A percentile compares a stretch with the other conserved stretches of the same genome.
Evolutionary conservation across 108 stramenopile species (phyloP).

Genomic region (Skeletonema potamos): DNA sequence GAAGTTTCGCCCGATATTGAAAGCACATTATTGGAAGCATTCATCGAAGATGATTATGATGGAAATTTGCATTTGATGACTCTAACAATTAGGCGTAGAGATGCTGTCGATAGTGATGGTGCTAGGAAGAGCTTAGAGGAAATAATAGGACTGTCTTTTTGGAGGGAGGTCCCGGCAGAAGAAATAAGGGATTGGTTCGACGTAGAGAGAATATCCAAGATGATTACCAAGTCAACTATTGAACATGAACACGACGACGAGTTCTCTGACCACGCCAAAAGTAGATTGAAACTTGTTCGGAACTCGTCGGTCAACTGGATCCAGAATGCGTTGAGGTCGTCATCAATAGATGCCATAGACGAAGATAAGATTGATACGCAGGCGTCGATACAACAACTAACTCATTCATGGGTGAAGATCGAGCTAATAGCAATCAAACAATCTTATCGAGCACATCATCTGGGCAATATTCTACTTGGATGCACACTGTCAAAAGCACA

Average conservation of each 20-base stretch:
- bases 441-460: slow-evolving; percentile 18
- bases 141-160: slow-evolving; percentile 30
- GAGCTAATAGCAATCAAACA: slow-evolving; percentile 34
- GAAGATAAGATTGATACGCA: neutral
- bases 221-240: slow-evolving; percentile 5
- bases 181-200: slow-evolving; percentile 46
- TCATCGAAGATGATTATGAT: slow-evolving; percentile 46
- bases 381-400: slow-evolving; percentile 1
- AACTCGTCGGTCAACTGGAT: slow-evolving; percentile 28
- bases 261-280: neutral
- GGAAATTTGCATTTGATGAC: slow-evolving; percentile 33
- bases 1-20: slow-evolving; percentile 33
- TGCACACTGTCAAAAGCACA: slow-evolving; percentile 18
- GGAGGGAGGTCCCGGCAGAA: slow-evolving; percentile 30
- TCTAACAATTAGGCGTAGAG: neutral
- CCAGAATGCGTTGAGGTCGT: slow-evolving; percentile 8
- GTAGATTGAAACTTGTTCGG: slow-evolving; percentile 15
- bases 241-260: neutral
- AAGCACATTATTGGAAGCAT: slow-evolving; percentile 24
- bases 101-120: neutral
- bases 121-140: neutral
- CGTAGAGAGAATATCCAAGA: slow-evolving; percentile 16
- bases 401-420: slow-evolving; percentile 41
- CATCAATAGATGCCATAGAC: no score
- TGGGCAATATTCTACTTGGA: slow-evolving; percentile 22